phyloP scores from a whole-genome alignment of 495 filamentous ascomycete species.

The Cetradonia linearis region DNA sequence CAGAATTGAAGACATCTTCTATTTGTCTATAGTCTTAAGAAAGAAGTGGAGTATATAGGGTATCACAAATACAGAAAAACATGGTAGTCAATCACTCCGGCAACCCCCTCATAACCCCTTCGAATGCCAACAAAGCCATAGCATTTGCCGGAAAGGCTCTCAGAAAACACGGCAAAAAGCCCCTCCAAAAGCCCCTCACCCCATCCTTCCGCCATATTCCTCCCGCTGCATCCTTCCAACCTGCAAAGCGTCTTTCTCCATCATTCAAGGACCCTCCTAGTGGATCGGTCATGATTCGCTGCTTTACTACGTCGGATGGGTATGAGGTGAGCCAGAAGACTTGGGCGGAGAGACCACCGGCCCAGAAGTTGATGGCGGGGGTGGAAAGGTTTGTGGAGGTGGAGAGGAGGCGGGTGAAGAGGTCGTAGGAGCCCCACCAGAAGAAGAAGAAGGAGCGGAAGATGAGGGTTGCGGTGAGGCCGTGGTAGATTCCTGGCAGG shows the following conservation, averaged over 20 bases:
- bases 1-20: too few species aligned
- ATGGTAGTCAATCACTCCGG: slow-evolving; percentile 31
- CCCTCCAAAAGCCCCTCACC: slow-evolving; percentile 76
- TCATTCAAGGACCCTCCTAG: slow-evolving; percentile 61
- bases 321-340: slow-evolving; percentile 90
- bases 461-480: slow-evolving; percentile 70
- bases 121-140: slow-evolving; percentile 84
- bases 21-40: not conserved
- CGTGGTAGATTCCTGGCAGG: slow-evolving; percentile 70
- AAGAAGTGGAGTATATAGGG: slow-evolving; percentile 12
- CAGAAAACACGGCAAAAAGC: slow-evolving; percentile 86
- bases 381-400: slow-evolving; percentile 59
- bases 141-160: slow-evolving; percentile 96
- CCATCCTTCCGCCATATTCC: slow-evolving; percentile 69
- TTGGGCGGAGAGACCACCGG: slow-evolving; percentile 83
- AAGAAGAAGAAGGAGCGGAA: slow-evolving; percentile 94
- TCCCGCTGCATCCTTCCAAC: slow-evolving; percentile 72
- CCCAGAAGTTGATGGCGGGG: slow-evolving; percentile 91
- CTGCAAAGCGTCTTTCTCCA: slow-evolving; percentile 55
- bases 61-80: slow-evolving; percentile 10
- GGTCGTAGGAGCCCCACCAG: slow-evolving; percentile 91
- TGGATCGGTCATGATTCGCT: slow-evolving; percentile 92
- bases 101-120: slow-evolving; percentile 76
- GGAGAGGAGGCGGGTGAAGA: slow-evolving; percentile 59
- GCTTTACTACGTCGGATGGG: slow-evolving; percentile 91